Conservation (phyloP, 2,329 filamentous ascomycete species). For the Aspergillus neotritici region DNA sequence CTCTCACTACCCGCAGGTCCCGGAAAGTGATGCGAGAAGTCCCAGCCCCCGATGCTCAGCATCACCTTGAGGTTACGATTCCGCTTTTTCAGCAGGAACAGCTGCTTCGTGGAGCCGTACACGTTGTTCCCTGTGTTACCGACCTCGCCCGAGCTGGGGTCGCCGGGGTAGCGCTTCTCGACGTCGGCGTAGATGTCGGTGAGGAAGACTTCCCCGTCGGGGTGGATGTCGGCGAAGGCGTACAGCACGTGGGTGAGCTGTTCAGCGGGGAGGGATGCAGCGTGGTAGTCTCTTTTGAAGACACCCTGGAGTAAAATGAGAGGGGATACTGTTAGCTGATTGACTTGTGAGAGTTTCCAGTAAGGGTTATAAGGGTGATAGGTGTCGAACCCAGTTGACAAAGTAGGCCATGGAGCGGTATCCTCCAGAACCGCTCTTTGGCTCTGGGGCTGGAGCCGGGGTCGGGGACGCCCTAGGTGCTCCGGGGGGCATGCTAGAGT, state of each 20-base stretch:
- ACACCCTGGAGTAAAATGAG: conserved; percentile 54
- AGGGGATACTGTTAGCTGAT: not conserved
- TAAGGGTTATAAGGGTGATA: not conserved
- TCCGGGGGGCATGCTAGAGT: too few species aligned
- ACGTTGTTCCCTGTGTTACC: conserved; percentile 56
- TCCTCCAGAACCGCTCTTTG: conserved; percentile 1
- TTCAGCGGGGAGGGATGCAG: conserved; percentile 72
- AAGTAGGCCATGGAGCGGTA: conserved; percentile 41
- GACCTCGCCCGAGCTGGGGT: conserved; percentile 57
- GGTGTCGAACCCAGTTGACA: conserved; percentile 39
- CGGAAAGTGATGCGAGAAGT: conserved; percentile 68
- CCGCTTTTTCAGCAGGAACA: conserved; percentile 68
- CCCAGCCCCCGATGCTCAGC: conserved; percentile 79
- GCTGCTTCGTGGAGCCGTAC: conserved; percentile 72
- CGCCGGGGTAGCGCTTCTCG: conserved; percentile 63
- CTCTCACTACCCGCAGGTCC: conserved; percentile 56
- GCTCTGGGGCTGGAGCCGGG: too few species aligned
- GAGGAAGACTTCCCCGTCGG: conserved; percentile 75
- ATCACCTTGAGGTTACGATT: conserved; percentile 73
- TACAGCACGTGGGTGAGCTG: conserved; percentile 87
- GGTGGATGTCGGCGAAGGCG: conserved; percentile 78
- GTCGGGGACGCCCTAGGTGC: too few species aligned
- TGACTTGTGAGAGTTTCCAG: not conserved
- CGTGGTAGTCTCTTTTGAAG: conserved; percentile 78
- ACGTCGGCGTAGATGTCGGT: conserved; percentile 64